These are phyloP conservation scores for Leucosporidium creatinivorum DNA, from an alignment of 768 basidiomycete species.

Conservation along the genomic window DNA sequence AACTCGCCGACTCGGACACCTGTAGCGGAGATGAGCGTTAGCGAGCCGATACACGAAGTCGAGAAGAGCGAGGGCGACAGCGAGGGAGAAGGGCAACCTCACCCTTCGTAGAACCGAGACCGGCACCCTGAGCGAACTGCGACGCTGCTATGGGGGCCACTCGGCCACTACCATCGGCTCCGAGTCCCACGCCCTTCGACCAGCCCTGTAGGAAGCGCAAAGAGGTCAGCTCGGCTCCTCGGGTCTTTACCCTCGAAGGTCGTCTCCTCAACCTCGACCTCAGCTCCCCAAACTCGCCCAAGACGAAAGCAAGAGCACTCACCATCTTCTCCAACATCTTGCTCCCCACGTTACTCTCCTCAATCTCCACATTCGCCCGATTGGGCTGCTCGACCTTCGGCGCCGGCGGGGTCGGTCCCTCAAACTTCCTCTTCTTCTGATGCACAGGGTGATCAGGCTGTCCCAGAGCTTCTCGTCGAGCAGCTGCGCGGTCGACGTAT, in stretches of 20 bases:
- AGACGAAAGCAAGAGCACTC: background rate
- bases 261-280: no score
- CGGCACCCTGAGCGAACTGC: slow-evolving; percentile 78
- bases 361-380: slow-evolving; percentile 59
- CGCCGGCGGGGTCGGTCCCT: slow-evolving; percentile 53
- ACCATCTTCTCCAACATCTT: slow-evolving; percentile 93
- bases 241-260: no score
- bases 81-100: background rate
- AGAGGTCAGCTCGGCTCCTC: no score
- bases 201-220: slow-evolving; percentile 55
- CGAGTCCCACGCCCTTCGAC: slow-evolving; percentile 83
- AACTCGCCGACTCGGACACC: slow-evolving; percentile 20
- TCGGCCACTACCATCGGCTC: slow-evolving; percentile 71
- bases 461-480: slow-evolving; percentile 81
- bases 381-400: slow-evolving; percentile 57
- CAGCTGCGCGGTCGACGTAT: slow-evolving; percentile 91
- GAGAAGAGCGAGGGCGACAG: background rate
- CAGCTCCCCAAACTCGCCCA: background rate
- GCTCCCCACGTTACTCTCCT: slow-evolving; percentile 81
- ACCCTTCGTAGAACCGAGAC: slow-evolving; percentile 54
- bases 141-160: slow-evolving; percentile 73
- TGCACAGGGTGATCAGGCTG: slow-evolving; percentile 78
- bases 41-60: background rate
- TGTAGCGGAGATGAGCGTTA: background rate
- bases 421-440: slow-evolving; percentile 48